Evolutionary conservation across 306 rosid species (phyloP).

Genomic region (Rubus parviflorus): DNA sequence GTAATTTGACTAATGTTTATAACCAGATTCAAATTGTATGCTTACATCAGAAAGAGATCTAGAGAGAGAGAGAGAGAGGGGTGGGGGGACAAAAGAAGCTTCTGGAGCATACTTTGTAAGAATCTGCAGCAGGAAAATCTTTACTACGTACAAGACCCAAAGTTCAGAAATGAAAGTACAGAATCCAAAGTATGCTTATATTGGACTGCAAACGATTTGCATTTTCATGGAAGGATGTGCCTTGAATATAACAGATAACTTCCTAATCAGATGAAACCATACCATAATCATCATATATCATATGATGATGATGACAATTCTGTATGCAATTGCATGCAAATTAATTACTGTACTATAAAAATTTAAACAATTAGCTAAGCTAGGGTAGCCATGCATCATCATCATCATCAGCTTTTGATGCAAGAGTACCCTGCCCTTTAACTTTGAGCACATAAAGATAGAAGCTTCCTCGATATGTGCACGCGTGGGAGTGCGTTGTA

Average conservation of each 20-base stretch:
- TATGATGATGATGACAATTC: slow-evolving; percentile 21
- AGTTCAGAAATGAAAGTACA: slow-evolving; percentile 28
- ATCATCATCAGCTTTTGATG: slow-evolving; percentile 58
- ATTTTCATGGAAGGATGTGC: slow-evolving; percentile 59
- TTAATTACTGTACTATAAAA: background rate
- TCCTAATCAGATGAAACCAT: slow-evolving; percentile 19
- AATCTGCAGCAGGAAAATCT: slow-evolving; percentile 23
- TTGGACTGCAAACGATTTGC: slow-evolving; percentile 40
- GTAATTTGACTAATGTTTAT: slow-evolving; percentile 23
- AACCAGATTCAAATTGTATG: slow-evolving; percentile 10
- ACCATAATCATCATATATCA: slow-evolving; percentile 14
- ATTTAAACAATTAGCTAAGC: background rate
- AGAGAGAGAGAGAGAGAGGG: slow-evolving; percentile 21
- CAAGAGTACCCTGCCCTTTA: slow-evolving; percentile 14
- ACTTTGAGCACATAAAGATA: slow-evolving; percentile 65
- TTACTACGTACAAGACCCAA: slow-evolving; percentile 41
- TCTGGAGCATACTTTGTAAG: slow-evolving; percentile 49
- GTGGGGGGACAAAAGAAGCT: slow-evolving; percentile 67
- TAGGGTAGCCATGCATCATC: slow-evolving; percentile 30
- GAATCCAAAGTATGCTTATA: slow-evolving; percentile 44
- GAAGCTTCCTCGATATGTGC: slow-evolving; percentile 97
- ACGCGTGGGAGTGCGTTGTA: slow-evolving; percentile 98
- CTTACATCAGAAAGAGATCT: background rate
- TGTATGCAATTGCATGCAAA: slow-evolving; percentile 24
- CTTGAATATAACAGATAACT: slow-evolving; percentile 22